Evolutionary conservation across 169 alveolate species (phyloP), one percentile per base, ranked within the genome.

Genomic region (Cryptosporidium felis): DNA sequence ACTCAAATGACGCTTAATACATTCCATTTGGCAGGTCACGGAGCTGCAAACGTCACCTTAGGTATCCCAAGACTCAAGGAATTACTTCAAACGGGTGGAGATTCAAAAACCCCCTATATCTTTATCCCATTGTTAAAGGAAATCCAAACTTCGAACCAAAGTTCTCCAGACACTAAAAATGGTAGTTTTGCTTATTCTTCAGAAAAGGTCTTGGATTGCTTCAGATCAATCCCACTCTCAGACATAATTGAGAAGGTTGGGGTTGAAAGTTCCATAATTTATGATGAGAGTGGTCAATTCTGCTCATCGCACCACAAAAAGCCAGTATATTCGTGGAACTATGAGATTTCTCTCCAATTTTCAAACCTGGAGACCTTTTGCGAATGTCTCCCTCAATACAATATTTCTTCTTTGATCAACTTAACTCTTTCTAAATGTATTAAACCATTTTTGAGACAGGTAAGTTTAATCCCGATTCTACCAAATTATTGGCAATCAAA

Each of bases 1-100:
- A 98, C 99, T 23, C 99, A 98, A 91, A 97, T 98, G 99, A 98
- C 99, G 6, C 91, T 98, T 61, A 98, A 98, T 91, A 98, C 99
- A 26, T 98, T 98, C 96, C 99, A 98, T 94, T 94, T 98, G 89
- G 99, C 99, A 2, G 99, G 99, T 0, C 99, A 96, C 82, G 99
- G 99, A 14, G 99, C 99, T 10, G 99, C 97, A 30, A 98, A 98
- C 92, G 99, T 98, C 42, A 98, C 99, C 3, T 91, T 98, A 88
- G 99, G 99, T 85, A 97, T 98, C 46, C 99, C 99, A 14, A 94
- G 99, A 80, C 92, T 98, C 65, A 95, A 98, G 80, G 99, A 98
- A 92, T 90, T 98, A 74, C 96, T 95, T 40, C 88, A 91, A 36
- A 82, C 96, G n/a, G 94, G 94, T 59, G 85, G 85, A 3, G 85